Conservation (phyloP, 257 asterid species). For the Knoxia roxburghii region DNA sequence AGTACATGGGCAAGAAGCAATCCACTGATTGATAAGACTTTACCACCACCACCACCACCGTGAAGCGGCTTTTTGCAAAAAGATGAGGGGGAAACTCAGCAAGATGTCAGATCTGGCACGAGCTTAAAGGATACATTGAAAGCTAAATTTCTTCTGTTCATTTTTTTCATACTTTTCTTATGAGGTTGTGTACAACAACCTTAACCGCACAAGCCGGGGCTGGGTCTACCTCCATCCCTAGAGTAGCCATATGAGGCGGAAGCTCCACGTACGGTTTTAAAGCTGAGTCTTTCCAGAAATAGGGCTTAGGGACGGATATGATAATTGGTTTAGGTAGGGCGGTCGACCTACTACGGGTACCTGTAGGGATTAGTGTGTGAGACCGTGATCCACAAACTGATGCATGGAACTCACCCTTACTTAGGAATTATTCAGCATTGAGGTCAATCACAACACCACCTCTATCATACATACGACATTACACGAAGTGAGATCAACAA, state of each 20-base stretch:
- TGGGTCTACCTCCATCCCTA: conserved; percentile 5
- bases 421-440: too few relatives aligned
- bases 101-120: too few relatives aligned
- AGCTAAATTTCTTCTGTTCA: not conserved
- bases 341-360: not conserved
- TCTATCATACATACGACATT: conserved; percentile 1
- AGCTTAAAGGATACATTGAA: too few relatives aligned
- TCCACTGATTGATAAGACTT: too few relatives aligned
- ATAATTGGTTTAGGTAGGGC: conserved; percentile 3
- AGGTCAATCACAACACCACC: too few relatives aligned
- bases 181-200: conserved; percentile 5
- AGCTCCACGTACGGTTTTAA: conserved; percentile 4
- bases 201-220: not conserved
- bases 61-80: too few relatives aligned
- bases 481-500: conserved; percentile 5
- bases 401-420: too few relatives aligned
- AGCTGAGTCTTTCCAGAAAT: conserved; percentile 10
- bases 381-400: too few relatives aligned
- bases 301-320: conserved; percentile 6
- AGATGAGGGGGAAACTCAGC: too few relatives aligned
- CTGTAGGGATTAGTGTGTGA: not conserved
- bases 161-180: not conserved
- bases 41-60: too few relatives aligned
- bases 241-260: conserved; percentile 6
- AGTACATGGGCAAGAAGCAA: too few relatives aligned